These are phyloP conservation scores for Wilcoxina mikolae DNA, from an alignment of 495 filamentous ascomycete species.

Conservation along the genomic window DNA sequence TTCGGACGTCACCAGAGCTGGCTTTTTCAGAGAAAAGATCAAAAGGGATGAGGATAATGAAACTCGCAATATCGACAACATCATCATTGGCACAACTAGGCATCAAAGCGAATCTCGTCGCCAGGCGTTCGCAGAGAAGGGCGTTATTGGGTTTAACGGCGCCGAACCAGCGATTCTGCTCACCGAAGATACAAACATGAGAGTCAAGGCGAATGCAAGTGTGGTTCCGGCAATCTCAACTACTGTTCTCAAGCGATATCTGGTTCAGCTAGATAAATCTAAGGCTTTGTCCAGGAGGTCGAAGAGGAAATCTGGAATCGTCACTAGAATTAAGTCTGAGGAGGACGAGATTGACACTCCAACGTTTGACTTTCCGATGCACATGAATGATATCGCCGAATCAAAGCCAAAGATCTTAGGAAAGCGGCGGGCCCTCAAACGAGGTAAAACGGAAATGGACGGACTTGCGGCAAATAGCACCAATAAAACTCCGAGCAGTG, in stretches of 20 bases:
- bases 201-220: slow-evolving; percentile 25
- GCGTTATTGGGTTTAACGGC: not conserved
- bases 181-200: slow-evolving; percentile 25
- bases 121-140: not conserved
- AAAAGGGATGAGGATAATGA: slow-evolving; percentile 15
- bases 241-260: slow-evolving; percentile 9
- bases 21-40: slow-evolving; percentile 25
- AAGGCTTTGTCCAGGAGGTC: not conserved
- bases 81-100: slow-evolving; percentile 24
- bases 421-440: too few relatives aligned
- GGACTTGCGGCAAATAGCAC: too few relatives aligned
- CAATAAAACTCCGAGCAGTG: too few relatives aligned
- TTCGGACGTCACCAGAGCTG: slow-evolving; percentile 18
- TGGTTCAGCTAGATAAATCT: not conserved
- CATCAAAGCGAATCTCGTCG: slow-evolving; percentile 16
- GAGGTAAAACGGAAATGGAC: too few relatives aligned
- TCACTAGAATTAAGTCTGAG: not conserved
- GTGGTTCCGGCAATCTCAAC: slow-evolving; percentile 20
- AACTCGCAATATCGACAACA: slow-evolving; percentile 23
- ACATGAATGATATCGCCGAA: too few relatives aligned
- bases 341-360: too few relatives aligned
- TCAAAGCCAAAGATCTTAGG: too few relatives aligned
- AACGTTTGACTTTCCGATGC: too few relatives aligned
- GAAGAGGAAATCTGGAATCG: not conserved
- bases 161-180: slow-evolving; percentile 28